Evolutionary conservation across 306 rosid species (phyloP).

Genomic region (Prunus padus): DNA sequence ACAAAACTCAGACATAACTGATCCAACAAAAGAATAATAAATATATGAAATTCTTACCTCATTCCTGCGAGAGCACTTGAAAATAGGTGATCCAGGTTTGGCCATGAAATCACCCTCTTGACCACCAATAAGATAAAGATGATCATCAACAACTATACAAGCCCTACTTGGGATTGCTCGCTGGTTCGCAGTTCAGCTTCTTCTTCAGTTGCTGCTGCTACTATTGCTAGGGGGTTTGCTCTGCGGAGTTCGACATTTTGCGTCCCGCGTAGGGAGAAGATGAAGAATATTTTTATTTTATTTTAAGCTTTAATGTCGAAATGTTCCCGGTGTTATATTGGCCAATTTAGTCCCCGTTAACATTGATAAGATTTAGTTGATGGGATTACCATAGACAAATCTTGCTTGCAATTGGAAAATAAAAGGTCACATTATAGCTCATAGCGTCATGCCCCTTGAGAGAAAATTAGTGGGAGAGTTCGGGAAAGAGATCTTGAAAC

Average conservation of each 20-base stretch:
- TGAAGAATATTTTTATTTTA: too few species aligned
- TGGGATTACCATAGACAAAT: not conserved
- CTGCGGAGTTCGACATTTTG: too few species aligned
- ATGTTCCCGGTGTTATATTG: too few species aligned
- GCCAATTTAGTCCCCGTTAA: too few species aligned
- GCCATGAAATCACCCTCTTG: conserved; percentile 99
- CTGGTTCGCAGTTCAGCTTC: too few species aligned
- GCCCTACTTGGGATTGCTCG: too few species aligned
- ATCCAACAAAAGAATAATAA: conserved; percentile 7
- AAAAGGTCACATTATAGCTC: not conserved
- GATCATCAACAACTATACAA: conserved; percentile 58
- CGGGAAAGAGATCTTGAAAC: not conserved
- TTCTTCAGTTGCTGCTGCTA: too few species aligned
- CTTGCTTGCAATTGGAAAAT: not conserved
- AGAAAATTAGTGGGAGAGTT: not conserved
- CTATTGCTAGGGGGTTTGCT: too few species aligned
- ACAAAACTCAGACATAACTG: conserved; percentile 5
- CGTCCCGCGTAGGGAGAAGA: too few species aligned
- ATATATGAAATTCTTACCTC: conserved; percentile 52
- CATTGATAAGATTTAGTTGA: not conserved
- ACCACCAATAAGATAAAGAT: conserved; percentile 77
- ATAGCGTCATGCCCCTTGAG: not conserved
- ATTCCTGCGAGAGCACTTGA: conserved; percentile 87
- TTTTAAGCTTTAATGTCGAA: too few species aligned
- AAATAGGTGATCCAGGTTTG: conserved; percentile 91